Conservation (phyloP, 108 stramenopile species). For the Nitzschia sp. region DNA sequence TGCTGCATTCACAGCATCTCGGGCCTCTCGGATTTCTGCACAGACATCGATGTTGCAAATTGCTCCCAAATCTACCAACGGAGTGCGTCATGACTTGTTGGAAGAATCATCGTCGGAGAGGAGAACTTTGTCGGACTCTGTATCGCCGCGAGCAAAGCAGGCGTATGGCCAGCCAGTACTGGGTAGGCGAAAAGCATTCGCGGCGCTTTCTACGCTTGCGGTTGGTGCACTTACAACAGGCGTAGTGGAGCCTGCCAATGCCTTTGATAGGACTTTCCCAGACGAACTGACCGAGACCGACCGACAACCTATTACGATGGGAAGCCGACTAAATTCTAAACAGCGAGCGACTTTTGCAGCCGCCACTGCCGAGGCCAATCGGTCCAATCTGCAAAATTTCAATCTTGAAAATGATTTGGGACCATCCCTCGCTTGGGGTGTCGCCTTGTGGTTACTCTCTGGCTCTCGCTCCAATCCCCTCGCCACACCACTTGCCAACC, state of each 20-base stretch:
- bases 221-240: not conserved
- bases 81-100: too few species aligned
- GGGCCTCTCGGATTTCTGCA: not conserved
- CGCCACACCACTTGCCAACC: constrained; percentile 77
- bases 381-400: constrained; percentile 32
- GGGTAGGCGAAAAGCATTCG: not conserved
- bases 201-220: not conserved
- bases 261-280: constrained; percentile 58
- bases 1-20: not conserved
- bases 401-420: constrained; percentile 38
- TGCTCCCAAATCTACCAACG: too few species aligned
- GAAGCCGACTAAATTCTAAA: constrained; percentile 30
- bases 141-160: too few species aligned
- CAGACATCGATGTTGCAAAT: too few species aligned
- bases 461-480: constrained; percentile 79
- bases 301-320: constrained; percentile 34
- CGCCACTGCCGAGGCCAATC: constrained; percentile 22
- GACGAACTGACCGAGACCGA: constrained; percentile 45
- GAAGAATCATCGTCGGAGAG: too few species aligned
- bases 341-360: constrained; percentile 33
- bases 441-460: constrained; percentile 66
- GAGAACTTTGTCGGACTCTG: too few species aligned
- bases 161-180: too few species aligned
- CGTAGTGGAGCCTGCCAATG: constrained; percentile 25
- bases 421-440: constrained; percentile 56